Conservation (phyloP, 2,329 filamentous ascomycete species). For the Fusarium sp. region DNA sequence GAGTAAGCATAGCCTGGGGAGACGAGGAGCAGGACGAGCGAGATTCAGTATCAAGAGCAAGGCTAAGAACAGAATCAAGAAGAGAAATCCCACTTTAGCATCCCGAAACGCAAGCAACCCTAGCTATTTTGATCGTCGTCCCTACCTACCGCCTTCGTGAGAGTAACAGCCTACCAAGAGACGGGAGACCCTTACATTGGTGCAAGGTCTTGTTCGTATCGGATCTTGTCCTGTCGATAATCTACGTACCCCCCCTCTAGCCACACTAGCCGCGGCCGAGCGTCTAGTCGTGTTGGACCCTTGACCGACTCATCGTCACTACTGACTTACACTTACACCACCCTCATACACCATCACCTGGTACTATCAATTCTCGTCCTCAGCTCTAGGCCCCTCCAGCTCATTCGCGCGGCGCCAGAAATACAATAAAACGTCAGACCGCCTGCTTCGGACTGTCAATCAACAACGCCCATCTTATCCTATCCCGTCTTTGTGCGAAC, state of each 20-base stretch:
- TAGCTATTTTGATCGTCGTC: constrained; percentile 38
- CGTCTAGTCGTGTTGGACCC: constrained; percentile 23
- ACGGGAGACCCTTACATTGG: constrained; percentile 41
- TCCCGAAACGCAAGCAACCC: constrained; percentile 33
- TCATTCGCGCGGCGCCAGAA: constrained; percentile 39
- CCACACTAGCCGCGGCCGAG: constrained; percentile 22
- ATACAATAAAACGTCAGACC: constrained; percentile 49
- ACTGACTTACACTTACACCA: constrained; percentile 41
- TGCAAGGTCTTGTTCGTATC: constrained; percentile 35
- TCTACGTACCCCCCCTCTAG: constrained; percentile 1
- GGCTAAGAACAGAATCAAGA: constrained; percentile 43
- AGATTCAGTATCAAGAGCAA: constrained; percentile 29
- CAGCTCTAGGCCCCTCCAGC: constrained; percentile 39
- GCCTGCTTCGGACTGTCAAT: constrained; percentile 39
- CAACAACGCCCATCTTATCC: constrained; percentile 33
- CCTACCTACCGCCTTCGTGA: constrained; percentile 34
- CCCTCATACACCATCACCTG: constrained; percentile 34
- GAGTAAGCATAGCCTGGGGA: constrained; percentile 43
- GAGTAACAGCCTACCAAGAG: constrained; percentile 23
- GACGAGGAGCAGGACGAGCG: constrained; percentile 33
- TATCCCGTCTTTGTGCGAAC: constrained; percentile 30
- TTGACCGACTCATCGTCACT: constrained; percentile 40
- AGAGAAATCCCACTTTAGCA: constrained; percentile 33
- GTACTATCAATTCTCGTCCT: constrained; percentile 26
- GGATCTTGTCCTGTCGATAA: constrained; percentile 20